Base-by-base conservation (phyloP, 164 flowering plant genomes). In the Sextonia rubra region DNA sequence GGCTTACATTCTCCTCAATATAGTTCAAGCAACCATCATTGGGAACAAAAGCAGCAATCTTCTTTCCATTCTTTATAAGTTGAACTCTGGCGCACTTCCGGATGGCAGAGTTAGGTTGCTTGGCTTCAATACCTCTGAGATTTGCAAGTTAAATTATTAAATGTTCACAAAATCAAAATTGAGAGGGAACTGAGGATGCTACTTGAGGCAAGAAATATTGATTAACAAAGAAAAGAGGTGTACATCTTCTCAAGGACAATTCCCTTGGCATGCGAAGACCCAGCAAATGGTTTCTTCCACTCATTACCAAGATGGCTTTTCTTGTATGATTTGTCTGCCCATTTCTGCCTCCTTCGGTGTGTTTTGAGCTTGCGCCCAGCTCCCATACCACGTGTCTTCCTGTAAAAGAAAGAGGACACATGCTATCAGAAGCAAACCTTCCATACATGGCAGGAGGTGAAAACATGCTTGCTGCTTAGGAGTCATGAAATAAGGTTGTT, bases 281-380 rank as follows among this genome's bases (percentile, higher is more conserved):
- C 90, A n/a, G 88, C 88, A 75, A 87, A 87, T 47, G 90, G 88
- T 73, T 87, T 87, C 71, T 87, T 87, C 90, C 90, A 87, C 52
- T 87, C 90, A 52, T 87, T 87, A 0, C 88, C 90, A 70, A 84
- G 89, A 52, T 87, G 86, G 52, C 87, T 84, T 67, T 87, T 87
- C 79, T 87, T 87, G 73, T 87, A 87, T 6, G 88, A 48, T 74
- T 85, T 87, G 81, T 85, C 88, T 1, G 90, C 90, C 90, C 87
- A 84, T 77, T 87, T 81, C 27, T 85, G 88, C 69, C 78, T 77
- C 68, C 81, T 84, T 25, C 87, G 83, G 74, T 84, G 90, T 48
- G 83, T 77, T 78, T 77, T 82, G 74, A 87, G 82, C 88, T 85
- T 87, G 68, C 90, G 84, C 60, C 80, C 90, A 74, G 88, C 88